Evolutionary conservation across 768 basidiomycete genomes (phyloP).

Genomic region (Tephrocybe sp.): DNA sequence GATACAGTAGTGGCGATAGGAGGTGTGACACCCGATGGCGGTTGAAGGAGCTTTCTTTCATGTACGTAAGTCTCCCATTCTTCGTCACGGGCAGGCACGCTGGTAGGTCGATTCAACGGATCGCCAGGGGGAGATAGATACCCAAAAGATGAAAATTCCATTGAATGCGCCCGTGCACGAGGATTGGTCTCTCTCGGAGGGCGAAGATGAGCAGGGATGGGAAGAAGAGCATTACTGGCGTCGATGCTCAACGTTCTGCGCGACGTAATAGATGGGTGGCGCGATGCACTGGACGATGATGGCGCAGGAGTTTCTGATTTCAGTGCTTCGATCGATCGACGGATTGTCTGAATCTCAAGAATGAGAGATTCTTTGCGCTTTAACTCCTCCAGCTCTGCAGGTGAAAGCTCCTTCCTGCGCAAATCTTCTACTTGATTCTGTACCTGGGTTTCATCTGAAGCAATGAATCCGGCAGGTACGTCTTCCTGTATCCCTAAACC

Average conservation of each 20-base stretch:
- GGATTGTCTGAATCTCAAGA: conserved; percentile 75
- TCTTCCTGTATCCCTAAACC: conserved; percentile 73
- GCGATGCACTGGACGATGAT: conserved; percentile 61
- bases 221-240: conserved; percentile 48
- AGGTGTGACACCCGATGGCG: conserved; percentile 76
- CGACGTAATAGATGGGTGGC: conserved; percentile 63
- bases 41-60: conserved; percentile 81
- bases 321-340: conserved; percentile 73
- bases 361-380: conserved; percentile 70
- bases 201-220: conserved; percentile 54
- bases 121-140: conserved; percentile 43
- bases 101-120: conserved; percentile 66
- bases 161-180: conserved; percentile 65
- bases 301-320: conserved; percentile 69
- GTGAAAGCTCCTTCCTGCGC: conserved; percentile 33
- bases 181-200: conserved; percentile 70
- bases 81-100: conserved; percentile 68
- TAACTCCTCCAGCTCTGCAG: conserved; percentile 52
- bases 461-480: conserved; percentile 69
- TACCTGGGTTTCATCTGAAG: conserved; percentile 33
- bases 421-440: conserved; percentile 14
- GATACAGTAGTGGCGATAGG: conserved; percentile 65
- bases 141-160: conserved; percentile 58
- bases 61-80: conserved; percentile 88
- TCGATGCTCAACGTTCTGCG: conserved; percentile 69